Conservation (phyloP, 1,284 basidiomycete species). For the Cutaneotrichosporon spelunceum region DNA sequence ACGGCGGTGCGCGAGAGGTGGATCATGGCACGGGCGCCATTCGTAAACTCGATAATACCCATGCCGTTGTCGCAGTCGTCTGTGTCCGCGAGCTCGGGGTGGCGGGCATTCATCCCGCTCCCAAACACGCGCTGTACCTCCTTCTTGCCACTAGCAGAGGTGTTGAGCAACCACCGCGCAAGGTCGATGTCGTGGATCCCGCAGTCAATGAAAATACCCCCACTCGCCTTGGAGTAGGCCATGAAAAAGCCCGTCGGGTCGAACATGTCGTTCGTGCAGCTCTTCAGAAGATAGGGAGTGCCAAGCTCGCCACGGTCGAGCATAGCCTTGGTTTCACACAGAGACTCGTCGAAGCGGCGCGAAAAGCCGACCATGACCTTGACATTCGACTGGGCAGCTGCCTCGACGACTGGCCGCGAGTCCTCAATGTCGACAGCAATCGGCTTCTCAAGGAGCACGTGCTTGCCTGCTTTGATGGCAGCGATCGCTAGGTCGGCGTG, state of each 20-base stretch:
- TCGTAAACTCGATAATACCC: conserved; percentile 29
- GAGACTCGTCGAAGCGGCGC: conserved; percentile 40
- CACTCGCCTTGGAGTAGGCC: conserved; percentile 30
- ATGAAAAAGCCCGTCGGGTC: conserved; percentile 41
- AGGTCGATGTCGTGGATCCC: conserved; percentile 44
- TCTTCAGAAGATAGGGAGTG: conserved; percentile 29
- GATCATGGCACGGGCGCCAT: conserved; percentile 25
- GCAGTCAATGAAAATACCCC: conserved; percentile 40
- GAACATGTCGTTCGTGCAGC: conserved; percentile 34
- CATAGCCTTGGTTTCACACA: conserved; percentile 23
- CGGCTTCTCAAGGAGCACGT: conserved; percentile 44
- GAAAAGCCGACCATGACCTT: conserved; percentile 41
- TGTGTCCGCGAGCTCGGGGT: conserved; percentile 30
- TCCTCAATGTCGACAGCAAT: conserved; percentile 36
- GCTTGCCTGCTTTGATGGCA: conserved; percentile 31
- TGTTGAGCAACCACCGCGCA: conserved; percentile 29
- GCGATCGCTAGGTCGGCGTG: conserved; percentile 30
- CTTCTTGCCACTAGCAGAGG: conserved; percentile 8
- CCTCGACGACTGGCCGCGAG: conserved; percentile 30
- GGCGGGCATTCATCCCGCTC: conserved; percentile 29
- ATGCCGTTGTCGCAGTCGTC: conserved; percentile 37
- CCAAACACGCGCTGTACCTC: conserved; percentile 34
- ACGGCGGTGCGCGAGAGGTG: conserved; percentile 33
- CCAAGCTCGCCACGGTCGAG: conserved; percentile 30
- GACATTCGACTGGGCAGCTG: conserved; percentile 26